These are phyloP conservation scores for Mycena amicta DNA, from an alignment of 768 basidiomycete genomes.

Conservation along the genomic window DNA sequence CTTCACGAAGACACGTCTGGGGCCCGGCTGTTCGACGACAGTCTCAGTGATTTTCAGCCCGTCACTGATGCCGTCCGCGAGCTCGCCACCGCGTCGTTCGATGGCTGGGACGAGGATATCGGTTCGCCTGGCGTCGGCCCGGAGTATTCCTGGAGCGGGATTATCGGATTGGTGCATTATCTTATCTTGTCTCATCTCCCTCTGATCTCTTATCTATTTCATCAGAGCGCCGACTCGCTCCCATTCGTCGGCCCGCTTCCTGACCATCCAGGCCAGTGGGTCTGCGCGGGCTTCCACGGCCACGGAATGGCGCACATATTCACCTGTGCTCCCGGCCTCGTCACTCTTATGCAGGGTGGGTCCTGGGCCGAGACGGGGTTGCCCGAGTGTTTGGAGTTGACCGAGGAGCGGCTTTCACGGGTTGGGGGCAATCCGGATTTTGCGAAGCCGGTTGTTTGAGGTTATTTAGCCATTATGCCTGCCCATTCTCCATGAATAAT, in stretches of 20 bases:
- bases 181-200: neutral
- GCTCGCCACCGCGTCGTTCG: slow-evolving; percentile 13
- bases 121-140: slow-evolving; percentile 19
- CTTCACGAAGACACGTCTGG: slow-evolving; percentile 14
- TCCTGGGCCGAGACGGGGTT: slow-evolving; percentile 22
- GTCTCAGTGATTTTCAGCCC: slow-evolving; percentile 22
- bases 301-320: slow-evolving; percentile 25
- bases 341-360: slow-evolving; percentile 19
- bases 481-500: too few relatives aligned
- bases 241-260: slow-evolving; percentile 26
- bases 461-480: neutral
- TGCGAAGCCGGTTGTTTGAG: slow-evolving; percentile 7
- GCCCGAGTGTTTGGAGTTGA: slow-evolving; percentile 21
- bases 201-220: neutral
- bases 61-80: slow-evolving; percentile 21
- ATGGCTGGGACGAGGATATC: slow-evolving; percentile 18
- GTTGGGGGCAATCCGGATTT: slow-evolving; percentile 1
- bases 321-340: slow-evolving; percentile 17
- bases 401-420: slow-evolving; percentile 10
- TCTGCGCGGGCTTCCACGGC: slow-evolving; percentile 26
- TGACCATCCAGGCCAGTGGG: slow-evolving; percentile 22
- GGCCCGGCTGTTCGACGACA: slow-evolving; percentile 16
- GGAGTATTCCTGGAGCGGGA: slow-evolving; percentile 25
- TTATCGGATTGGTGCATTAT: slow-evolving; percentile 19
- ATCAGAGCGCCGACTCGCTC: slow-evolving; percentile 21